A percentile compares a stretch with the other conserved stretches of the same genome.
Conservation (phyloP, 2,329 filamentous ascomycete species). For the Venturia effusa region DNA sequence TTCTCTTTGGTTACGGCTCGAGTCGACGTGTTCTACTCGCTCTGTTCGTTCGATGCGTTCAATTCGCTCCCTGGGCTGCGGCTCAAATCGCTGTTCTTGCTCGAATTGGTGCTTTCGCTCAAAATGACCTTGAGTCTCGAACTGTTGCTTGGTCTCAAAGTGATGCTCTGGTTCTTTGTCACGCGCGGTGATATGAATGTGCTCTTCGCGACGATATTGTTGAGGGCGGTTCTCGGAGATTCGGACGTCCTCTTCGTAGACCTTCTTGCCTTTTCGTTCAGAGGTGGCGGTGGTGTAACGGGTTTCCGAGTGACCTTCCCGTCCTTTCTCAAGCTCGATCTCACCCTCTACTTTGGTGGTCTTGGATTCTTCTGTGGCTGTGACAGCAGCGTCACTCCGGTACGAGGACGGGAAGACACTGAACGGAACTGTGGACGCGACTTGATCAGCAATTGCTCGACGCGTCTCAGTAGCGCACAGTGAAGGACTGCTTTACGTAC, state of each 20-base stretch:
- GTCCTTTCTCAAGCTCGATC: constrained; percentile 75
- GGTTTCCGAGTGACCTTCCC: constrained; percentile 78
- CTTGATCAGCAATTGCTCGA: neutral
- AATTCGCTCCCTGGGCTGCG: constrained; percentile 11
- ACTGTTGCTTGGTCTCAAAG: neutral
- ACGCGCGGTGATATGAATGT: constrained; percentile 26
- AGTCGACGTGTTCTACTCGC: neutral
- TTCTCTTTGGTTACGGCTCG: constrained; percentile 27
- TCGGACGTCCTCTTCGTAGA: constrained; percentile 78
- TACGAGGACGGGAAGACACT: constrained; percentile 99
- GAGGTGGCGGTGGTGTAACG: constrained; percentile 39
- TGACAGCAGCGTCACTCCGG: constrained; percentile 54
- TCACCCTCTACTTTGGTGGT: constrained; percentile 83
- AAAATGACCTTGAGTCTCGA: neutral
- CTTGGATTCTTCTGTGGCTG: constrained; percentile 44
- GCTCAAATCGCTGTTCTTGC: constrained; percentile 6
- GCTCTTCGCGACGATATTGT: constrained; percentile 38
- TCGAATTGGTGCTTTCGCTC: neutral
- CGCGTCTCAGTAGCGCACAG: neutral
- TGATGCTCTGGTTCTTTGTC: constrained; percentile 20
- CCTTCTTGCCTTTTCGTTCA: constrained; percentile 47
- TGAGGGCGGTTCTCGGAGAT: constrained; percentile 53
- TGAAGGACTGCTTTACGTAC: neutral
- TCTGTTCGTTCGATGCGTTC: constrained; percentile 11
- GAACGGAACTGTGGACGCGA: constrained; percentile 56